Base-by-base conservation (phyloP, 805 yeast species). In the Hanseniaspora clermontiae region DNA sequence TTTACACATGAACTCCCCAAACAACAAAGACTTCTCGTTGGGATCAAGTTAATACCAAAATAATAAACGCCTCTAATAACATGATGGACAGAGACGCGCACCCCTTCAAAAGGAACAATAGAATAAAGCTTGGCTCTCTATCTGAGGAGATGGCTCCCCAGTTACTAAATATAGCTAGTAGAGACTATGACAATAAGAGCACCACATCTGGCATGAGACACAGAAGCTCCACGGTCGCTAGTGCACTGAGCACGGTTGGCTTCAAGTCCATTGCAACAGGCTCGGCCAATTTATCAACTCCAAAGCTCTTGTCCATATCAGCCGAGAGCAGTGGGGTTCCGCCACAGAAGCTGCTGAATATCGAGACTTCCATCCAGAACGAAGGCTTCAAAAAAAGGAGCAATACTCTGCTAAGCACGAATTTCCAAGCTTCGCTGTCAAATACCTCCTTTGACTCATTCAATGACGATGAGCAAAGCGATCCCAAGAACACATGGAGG, bases 191-290 rank as follows among this genome's bases (percentile, higher is more conserved):
- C 7, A 4, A 4, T 12, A 17, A 17, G 17, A 24, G 11, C 15
- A 15, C 52, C 34, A 59, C 59, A 31, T 38, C 62, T 1, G 57
- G 60, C 11, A 60, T 59, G 2, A 59, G 63, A 51, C 19, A 51
- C 59, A 8, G 58, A 59, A 17, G 60, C 56, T 36, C 48, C 55
- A 40, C 57, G 55, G 20, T 59, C 5, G 59, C 62, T 14, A 65
- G 65, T 11, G 61, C 59, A 39, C 55, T 65, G 53, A 63, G 67
- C 1, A 64, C 60, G 38, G 64, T 66, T 32, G 68, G 68, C 3
- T 66, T 66, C 39, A 67, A 63, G 47, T 65, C 68, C 1, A 65
- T 66, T 24, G 45, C 36, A 15, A 51, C 47, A 14, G 27, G 48
- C 17, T 9, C 37, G 27, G 17, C 37, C 2, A 45, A 31, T n/a